phyloP scores from a whole-genome alignment of 371 early-diverging fungal species.

The Saksenaea vasiformis region DNA sequence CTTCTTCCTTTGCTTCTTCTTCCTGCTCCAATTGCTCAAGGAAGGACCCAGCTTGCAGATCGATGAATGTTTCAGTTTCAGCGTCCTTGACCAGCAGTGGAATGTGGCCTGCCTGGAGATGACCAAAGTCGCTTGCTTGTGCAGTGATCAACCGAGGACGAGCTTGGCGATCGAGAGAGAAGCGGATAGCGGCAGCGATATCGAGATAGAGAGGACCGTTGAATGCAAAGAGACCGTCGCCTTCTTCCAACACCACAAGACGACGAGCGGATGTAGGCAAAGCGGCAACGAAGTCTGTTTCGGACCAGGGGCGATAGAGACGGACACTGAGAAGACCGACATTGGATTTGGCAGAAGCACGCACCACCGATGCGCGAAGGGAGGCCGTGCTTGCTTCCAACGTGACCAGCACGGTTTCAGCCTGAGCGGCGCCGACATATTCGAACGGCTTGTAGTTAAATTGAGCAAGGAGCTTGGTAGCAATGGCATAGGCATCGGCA shows the following conservation, averaged over 20 bases:
- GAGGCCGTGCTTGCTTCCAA: constrained; percentile 56
- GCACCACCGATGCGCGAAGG: constrained; percentile 26
- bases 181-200: constrained; percentile 71
- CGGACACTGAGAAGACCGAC: constrained; percentile 79
- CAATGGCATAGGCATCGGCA: constrained; percentile 36
- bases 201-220: constrained; percentile 70
- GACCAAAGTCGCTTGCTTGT: constrained; percentile 37
- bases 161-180: constrained; percentile 33
- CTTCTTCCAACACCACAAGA: constrained; percentile 62
- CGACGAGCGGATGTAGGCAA: constrained; percentile 65
- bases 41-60: constrained; percentile 24
- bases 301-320: constrained; percentile 82
- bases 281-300: constrained; percentile 63
- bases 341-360: constrained; percentile 40
- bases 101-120: constrained; percentile 44
- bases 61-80: constrained; percentile 34
- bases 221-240: constrained; percentile 53
- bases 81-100: constrained; percentile 44
- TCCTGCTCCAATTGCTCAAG: constrained; percentile 13
- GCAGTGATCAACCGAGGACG: constrained; percentile 50
- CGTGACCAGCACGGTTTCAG: constrained; percentile 78
- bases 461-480: constrained; percentile 55
- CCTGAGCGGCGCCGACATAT: constrained; percentile 71
- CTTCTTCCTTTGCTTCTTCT: constrained; percentile 19
- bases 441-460: constrained; percentile 77